phyloP scores from a whole-genome alignment of 139 green algal species.

The Astrephomene gubernaculifera region DNA sequence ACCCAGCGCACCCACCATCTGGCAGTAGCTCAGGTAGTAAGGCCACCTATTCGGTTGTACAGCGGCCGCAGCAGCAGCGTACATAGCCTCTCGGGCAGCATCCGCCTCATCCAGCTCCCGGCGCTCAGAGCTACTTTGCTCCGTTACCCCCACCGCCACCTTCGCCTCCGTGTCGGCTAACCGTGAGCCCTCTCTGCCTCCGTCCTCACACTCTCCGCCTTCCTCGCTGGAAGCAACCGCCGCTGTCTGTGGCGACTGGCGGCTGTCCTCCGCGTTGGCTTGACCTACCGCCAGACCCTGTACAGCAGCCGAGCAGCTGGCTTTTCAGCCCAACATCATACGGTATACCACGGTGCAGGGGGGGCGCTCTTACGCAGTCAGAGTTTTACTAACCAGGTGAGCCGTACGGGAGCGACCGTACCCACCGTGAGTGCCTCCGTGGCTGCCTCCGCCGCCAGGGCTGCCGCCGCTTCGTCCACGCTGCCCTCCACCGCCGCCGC shows the following conservation, averaged over 20 bases:
- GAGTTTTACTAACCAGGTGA: too few relatives aligned
- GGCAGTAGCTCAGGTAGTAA: slow-evolving; percentile 2
- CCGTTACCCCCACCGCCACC: too few relatives aligned
- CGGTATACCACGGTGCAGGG: not conserved
- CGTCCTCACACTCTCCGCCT: not conserved
- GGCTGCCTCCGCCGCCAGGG: not conserved
- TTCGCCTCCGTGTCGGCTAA: too few relatives aligned
- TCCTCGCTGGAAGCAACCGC: not conserved
- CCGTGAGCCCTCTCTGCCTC: too few relatives aligned
- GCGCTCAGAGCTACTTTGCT: too few relatives aligned
- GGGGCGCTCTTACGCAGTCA: too few relatives aligned
- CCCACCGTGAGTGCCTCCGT: not conserved
- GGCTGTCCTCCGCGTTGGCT: not conserved
- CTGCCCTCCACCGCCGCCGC: not conserved
- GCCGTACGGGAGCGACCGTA: not conserved
- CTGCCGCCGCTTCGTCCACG: not conserved
- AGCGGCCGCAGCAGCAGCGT: not conserved
- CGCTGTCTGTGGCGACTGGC: not conserved
- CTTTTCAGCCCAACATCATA: not conserved
- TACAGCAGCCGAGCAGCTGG: not conserved
- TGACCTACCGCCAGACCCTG: not conserved
- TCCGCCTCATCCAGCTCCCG: not conserved
- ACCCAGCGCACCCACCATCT: not conserved
- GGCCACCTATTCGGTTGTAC: not conserved
- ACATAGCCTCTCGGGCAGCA: not conserved